Percentiles rank a stretch among this genome's conserved stretches.
phyloP scores from a whole-genome alignment of 495 filamentous ascomycete genomes.

The Neurospora sp. region DNA sequence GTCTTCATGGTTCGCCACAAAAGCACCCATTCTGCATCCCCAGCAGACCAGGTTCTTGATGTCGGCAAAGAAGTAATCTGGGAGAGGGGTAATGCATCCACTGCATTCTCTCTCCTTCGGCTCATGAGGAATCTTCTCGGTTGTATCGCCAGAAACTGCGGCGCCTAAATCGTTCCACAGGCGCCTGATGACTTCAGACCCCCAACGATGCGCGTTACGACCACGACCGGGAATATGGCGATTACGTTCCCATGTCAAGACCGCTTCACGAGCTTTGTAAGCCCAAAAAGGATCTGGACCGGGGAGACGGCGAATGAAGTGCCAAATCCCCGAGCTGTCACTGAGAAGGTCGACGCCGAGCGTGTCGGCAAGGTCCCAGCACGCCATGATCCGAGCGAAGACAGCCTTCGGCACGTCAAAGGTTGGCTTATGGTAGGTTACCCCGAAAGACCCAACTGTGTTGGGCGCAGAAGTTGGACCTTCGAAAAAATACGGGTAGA shows the following conservation, averaged over 20 bases:
- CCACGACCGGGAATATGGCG: neutral
- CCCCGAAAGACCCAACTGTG: constrained; percentile 11
- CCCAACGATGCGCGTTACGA: neutral
- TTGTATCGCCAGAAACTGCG: constrained; percentile 13
- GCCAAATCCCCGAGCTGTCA: constrained; percentile 16
- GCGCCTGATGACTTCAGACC: neutral
- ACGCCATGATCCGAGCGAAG: constrained; percentile 2
- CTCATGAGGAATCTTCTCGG: neutral
- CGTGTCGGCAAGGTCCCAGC: neutral
- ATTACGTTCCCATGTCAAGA: constrained; percentile 3
- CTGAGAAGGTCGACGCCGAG: constrained; percentile 19
- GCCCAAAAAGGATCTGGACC: constrained; percentile 20
- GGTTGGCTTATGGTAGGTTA: constrained; percentile 16
- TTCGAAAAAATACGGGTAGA: constrained; percentile 13
- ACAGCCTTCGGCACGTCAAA: constrained; percentile 18
- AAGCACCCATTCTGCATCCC: constrained; percentile 11
- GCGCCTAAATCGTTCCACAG: constrained; percentile 13
- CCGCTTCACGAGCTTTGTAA: constrained; percentile 15
- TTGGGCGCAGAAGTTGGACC: constrained; percentile 4
- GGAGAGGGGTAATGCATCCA: neutral
- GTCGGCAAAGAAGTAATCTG: constrained; percentile 1
- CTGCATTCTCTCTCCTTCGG: neutral
- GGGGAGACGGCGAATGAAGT: constrained; percentile 16
- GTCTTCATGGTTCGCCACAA: constrained; percentile 9
- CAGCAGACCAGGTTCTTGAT: constrained; percentile 6